Conservation (phyloP, 345 rosid species). For the Hibiscus syriacus region DNA sequence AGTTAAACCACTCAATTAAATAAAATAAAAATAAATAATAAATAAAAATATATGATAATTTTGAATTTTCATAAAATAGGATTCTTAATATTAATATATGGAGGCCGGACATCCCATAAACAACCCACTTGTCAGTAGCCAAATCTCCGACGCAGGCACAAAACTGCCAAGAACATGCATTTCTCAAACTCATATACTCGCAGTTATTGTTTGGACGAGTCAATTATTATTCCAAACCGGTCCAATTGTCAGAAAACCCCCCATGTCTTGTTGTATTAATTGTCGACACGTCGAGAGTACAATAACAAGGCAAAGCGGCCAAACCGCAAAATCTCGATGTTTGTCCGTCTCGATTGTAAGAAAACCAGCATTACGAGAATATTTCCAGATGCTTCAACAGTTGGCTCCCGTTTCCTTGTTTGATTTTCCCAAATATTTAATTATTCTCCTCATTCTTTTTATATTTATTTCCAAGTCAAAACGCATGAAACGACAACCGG, state of each 20-base stretch:
- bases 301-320: background rate
- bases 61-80: too few relatives aligned
- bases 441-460: background rate
- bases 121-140: background rate
- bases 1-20: background rate
- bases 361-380: too few relatives aligned
- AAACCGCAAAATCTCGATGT: background rate
- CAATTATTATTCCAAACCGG: background rate
- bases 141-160: too few relatives aligned
- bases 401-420: too few relatives aligned
- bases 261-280: background rate
- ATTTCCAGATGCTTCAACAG: background rate
- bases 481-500: background rate
- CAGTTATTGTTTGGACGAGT: background rate
- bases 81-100: too few relatives aligned
- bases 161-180: too few relatives aligned
- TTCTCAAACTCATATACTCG: too few relatives aligned
- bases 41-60: too few relatives aligned
- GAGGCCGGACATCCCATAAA: background rate
- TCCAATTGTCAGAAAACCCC: background rate
- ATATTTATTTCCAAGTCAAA: background rate
- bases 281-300: background rate
- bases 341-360: background rate
- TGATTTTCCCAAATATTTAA: background rate
- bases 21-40: too few relatives aligned